Base-by-base conservation (phyloP, 768 basidiomycete genomes). In the Harrya chromipes region DNA sequence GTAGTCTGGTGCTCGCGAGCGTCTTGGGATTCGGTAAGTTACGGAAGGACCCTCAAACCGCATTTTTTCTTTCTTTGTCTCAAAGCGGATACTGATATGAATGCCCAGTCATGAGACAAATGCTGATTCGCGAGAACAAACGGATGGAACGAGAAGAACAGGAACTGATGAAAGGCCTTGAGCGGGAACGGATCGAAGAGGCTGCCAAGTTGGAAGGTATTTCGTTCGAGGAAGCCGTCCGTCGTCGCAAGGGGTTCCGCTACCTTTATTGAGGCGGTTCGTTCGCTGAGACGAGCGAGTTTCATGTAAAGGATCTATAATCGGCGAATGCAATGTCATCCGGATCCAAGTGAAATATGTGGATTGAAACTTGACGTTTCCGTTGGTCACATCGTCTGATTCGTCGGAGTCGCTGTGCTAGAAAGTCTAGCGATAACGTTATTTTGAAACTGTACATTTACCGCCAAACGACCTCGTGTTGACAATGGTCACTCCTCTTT, bases 191-290 rank as follows among this genome's bases (percentile, higher is more conserved):
- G 40, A 74, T 83, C 39, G 76, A 78, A 53, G 79, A 81, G 46
- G 82, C 81, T 1, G 83, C 82, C 2, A 70, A 70, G 53, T 59
- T 84, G 40, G 82, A 84, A 57, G 81, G 81, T 3, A 72, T 85
- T 21, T 75, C 77, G 4, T 75, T 82, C 50, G 79, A 82, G 26
- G 77, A 84, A 55, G 84, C 82, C 4, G 65, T 83, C 59, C 74
- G 74, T 52, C 73, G 73, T 55, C 74, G 77, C 55, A 80, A 72
- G 60, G 79, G 80, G 0, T 83, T 82, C 67, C 69, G 82, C 31
- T 84, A 82, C 61, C 63, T 83, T 35, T 76, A 79, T 52, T 84
- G 50, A 51, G 23, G 13, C 36, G 19, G 4, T 14, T 29, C 27
- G 27, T 27, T 27, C 6, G 29, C 8, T 8, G 26, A 6, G 26